Evolutionary conservation across 768 basidiomycete genomes (phyloP).

Genomic region (Stropharia rugosoannulata): DNA sequence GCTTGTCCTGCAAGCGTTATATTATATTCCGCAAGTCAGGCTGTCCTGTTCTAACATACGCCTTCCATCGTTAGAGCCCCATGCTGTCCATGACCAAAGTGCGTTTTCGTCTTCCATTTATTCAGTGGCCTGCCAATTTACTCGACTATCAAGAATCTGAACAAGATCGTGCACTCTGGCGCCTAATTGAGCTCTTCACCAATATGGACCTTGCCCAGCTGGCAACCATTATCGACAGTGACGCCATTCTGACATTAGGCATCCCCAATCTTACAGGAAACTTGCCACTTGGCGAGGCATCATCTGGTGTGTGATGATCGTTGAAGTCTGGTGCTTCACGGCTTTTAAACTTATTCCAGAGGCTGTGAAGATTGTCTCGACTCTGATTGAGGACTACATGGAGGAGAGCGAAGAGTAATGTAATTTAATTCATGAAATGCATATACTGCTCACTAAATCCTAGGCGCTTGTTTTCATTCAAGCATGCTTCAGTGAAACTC

Average conservation of each 20-base stretch:
- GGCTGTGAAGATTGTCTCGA: conserved; percentile 44
- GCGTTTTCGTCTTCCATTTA: background rate
- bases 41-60: conserved; percentile 33
- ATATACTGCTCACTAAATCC: background rate
- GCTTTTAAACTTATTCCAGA: conserved; percentile 30
- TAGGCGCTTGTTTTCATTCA: conserved; percentile 53
- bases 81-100: conserved; percentile 29
- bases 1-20: conserved; percentile 63
- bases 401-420: conserved; percentile 11
- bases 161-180: conserved; percentile 50
- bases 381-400: conserved; percentile 43
- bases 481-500: conserved; percentile 47
- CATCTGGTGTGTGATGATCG: conserved; percentile 14
- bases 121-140: background rate
- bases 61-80: conserved; percentile 26
- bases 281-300: conserved; percentile 22
- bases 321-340: background rate
- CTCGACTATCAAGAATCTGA: background rate
- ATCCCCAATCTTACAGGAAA: conserved; percentile 36
- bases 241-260: conserved; percentile 45
- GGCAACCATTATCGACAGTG: conserved; percentile 53
- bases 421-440: no score
- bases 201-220: conserved; percentile 68
- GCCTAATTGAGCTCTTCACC: conserved; percentile 63
- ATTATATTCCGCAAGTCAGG: conserved; percentile 71